Percentiles rank a stretch among this genome's conserved stretches.
Evolutionary conservation across 1,284 basidiomycete species (phyloP).

Genomic region (Meira miltonrushii): DNA sequence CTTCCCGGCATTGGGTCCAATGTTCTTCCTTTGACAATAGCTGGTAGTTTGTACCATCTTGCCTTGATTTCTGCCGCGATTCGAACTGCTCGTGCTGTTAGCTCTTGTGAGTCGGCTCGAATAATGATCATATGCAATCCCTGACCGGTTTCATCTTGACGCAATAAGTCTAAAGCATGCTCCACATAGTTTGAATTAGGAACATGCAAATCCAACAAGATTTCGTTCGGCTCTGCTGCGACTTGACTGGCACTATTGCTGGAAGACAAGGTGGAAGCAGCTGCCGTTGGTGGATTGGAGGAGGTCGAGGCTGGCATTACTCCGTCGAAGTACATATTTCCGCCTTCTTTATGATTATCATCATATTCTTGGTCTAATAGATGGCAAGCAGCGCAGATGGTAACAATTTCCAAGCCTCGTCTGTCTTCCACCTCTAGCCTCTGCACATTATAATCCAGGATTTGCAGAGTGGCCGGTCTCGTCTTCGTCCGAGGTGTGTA

Average conservation of each 20-base stretch:
- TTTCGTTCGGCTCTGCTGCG: slow-evolving; percentile 63
- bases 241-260: slow-evolving; percentile 58
- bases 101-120: slow-evolving; percentile 61
- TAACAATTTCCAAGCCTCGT: slow-evolving; percentile 66
- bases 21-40: slow-evolving; percentile 50
- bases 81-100: slow-evolving; percentile 70
- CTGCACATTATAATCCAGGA: slow-evolving; percentile 78
- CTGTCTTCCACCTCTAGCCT: slow-evolving; percentile 71
- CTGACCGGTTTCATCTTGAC: slow-evolving; percentile 54
- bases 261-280: neutral
- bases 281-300: neutral
- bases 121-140: slow-evolving; percentile 69
- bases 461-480: slow-evolving; percentile 66
- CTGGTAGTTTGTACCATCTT: slow-evolving; percentile 61
- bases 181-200: slow-evolving; percentile 63
- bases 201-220: slow-evolving; percentile 66
- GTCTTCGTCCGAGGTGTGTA: slow-evolving; percentile 67
- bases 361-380: slow-evolving; percentile 68
- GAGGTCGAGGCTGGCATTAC: slow-evolving; percentile 16
- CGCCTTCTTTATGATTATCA: slow-evolving; percentile 19
- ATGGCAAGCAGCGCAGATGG: slow-evolving; percentile 68
- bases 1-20: slow-evolving; percentile 4
- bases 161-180: slow-evolving; percentile 64
- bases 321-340: slow-evolving; percentile 26
- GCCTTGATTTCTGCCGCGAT: slow-evolving; percentile 74